Percentiles rank a stretch among this genome's conserved stretches.
phyloP scores from a whole-genome alignment of 2,329 filamentous ascomycete genomes.

The Fusarium sororula region DNA sequence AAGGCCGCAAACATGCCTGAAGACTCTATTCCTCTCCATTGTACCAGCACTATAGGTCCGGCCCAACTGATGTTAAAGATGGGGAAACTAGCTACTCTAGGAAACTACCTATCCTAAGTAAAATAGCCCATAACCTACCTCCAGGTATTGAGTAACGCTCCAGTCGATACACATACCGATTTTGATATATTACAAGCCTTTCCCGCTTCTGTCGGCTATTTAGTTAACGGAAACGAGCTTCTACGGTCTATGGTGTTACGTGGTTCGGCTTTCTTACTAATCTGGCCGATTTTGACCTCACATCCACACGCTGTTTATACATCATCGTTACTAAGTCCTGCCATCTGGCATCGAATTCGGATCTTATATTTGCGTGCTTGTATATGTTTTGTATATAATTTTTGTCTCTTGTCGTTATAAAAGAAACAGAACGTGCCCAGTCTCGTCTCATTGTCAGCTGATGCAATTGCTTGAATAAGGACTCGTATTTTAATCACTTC shows the following conservation, averaged over 20 bases:
- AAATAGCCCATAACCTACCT: no score
- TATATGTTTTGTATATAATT: no score
- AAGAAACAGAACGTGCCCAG: no score
- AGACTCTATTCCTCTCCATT: no score
- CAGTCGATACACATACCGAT: no score
- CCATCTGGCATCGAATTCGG: background rate
- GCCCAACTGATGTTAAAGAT: no score
- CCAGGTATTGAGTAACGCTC: no score
- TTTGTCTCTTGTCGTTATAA: accelerated
- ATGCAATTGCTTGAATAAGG: background rate
- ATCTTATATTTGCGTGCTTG: accelerated
- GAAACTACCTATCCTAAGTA: no score
- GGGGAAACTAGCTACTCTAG: no score
- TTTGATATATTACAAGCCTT: no score
- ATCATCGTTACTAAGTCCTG: background rate
- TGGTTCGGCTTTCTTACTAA: background rate
- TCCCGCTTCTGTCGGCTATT: background rate
- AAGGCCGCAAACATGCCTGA: no score
- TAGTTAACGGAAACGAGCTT: background rate
- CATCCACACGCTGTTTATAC: background rate
- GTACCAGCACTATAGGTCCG: no score
- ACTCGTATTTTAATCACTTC: accelerated
- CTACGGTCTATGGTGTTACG: background rate
- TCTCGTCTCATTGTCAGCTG: accelerated
- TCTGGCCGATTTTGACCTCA: background rate